Evolutionary conservation across 257 asterid genomes (phyloP), one percentile per base, ranked within the genome.

Genomic region (Voacanga thouarsii): DNA sequence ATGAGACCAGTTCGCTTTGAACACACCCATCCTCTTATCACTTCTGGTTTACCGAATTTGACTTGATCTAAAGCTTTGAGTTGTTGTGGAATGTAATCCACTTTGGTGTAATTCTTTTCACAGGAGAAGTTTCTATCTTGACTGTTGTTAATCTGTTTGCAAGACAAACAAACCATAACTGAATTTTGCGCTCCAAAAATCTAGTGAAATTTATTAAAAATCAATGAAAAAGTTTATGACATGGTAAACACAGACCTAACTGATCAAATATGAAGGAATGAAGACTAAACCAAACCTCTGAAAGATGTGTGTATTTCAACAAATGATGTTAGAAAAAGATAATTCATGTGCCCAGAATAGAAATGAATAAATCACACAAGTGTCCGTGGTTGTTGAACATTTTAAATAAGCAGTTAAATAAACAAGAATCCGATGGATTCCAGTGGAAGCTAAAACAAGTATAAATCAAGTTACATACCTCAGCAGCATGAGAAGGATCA

Each of bases 1-100:
- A 79, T 84, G 16, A 84, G 85, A 71, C 88, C 88, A 74, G 90
- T 89, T 77, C 93, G 80, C 81, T 92, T 92, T 57, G 97, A 94
- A 81, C 93, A 87, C 14, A 82, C 87, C 97, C 96, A 92, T 74
- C 83, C 84, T 76, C 85, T 87, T 67, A 86, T 84, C 87, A 81
- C 83, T 84, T 90, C 94, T 47, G 83, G 83, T 81, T 85, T 53
- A 4, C 51, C 82, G 47, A 78, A 66, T 74, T 82, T 80, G 75
- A 65, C 76, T 83, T 77, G 84, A 68, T 79, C 91, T 41, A 71
- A 81, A 72, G 84, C 71, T 60, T 64, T 83, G 80, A 55, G 77
- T 60, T 72, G 81, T 85, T 80, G 79, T 37, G 83, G 78, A 53
- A 59, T 61, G 68, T 68, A 59, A 73, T 77, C 82, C 56, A 80